Evolutionary conservation across 805 yeast genomes (phyloP).

Genomic region (Yamadazyma nakazawae): DNA sequence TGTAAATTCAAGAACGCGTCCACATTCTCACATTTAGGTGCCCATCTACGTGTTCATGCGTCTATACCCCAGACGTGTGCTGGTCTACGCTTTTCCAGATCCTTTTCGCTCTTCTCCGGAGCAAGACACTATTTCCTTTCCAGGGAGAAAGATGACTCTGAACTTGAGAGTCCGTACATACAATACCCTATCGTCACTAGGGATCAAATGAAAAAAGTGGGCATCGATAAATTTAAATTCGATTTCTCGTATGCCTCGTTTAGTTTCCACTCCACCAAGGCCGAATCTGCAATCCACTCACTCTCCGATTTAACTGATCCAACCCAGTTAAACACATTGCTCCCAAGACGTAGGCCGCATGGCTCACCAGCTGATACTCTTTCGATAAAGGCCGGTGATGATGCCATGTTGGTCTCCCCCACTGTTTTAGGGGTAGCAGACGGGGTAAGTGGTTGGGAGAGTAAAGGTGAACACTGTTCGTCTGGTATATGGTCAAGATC

Average conservation of each 20-base stretch:
- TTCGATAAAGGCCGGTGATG: conserved; percentile 53
- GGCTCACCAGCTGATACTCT: conserved; percentile 53
- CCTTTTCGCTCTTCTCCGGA: conserved; percentile 1
- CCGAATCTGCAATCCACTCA: conserved; percentile 43
- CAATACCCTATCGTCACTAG: conserved; percentile 39
- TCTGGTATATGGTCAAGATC: conserved; percentile 54
- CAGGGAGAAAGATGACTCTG: conserved; percentile 16
- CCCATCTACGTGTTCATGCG: background rate
- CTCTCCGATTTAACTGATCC: conserved; percentile 51
- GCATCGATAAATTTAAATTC: conserved; percentile 41
- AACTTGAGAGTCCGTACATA: conserved; percentile 35
- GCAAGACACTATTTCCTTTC: conserved; percentile 12
- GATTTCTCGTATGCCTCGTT: conserved; percentile 44
- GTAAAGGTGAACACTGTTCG: conserved; percentile 37
- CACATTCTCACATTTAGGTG: background rate
- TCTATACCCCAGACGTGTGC: background rate
- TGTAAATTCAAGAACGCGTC: background rate
- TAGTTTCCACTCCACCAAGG: conserved; percentile 43
- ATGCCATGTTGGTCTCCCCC: conserved; percentile 54
- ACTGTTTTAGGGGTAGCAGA: conserved; percentile 53
- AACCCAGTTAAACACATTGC: conserved; percentile 40
- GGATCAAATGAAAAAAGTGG: conserved; percentile 35
- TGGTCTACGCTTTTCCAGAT: background rate
- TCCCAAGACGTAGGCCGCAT: conserved; percentile 49
- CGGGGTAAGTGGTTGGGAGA: conserved; percentile 57